Evolutionary conservation across 768 basidiomycete genomes (phyloP).

Genomic region (Phanerodontia chrysosporium): DNA sequence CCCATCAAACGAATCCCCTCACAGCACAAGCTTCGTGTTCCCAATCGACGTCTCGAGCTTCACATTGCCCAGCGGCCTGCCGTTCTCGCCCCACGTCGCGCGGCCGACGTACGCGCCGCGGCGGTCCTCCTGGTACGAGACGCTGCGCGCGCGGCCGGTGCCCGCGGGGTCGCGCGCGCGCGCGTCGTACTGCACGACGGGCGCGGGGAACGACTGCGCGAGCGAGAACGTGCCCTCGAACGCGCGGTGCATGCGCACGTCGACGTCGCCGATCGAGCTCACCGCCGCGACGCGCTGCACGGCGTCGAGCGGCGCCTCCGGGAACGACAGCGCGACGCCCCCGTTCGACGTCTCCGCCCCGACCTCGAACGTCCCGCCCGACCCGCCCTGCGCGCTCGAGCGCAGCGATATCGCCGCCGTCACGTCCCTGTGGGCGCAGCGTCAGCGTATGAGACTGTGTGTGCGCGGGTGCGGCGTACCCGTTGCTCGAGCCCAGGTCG

Average conservation of each 20-base stretch:
- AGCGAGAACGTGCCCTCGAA: conserved; percentile 2
- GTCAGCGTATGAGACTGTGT: neutral
- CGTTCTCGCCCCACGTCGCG: conserved; percentile 4
- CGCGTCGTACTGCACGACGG: neutral
- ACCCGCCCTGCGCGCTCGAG: conserved; percentile 6
- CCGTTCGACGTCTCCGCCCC: conserved; percentile 31
- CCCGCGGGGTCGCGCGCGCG: conserved; percentile 17
- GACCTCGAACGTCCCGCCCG: conserved; percentile 30
- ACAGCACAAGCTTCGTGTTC: neutral
- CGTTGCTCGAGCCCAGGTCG: conserved; percentile 36
- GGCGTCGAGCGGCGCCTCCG: neutral
- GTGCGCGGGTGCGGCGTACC: conserved; percentile 28
- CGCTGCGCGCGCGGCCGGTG: conserved; percentile 1
- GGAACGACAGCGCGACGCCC: conserved; percentile 21
- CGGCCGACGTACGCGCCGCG: conserved; percentile 5
- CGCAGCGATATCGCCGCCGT: conserved; percentile 16
- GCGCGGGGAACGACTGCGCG: neutral
- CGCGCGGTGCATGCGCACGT: neutral
- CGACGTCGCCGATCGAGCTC: neutral
- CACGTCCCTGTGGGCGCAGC: conserved; percentile 12
- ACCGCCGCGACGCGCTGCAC: neutral
- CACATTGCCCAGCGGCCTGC: neutral
- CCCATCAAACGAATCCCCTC: neutral
- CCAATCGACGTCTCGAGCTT: neutral
- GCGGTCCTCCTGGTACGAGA: neutral